Evolutionary conservation across 2,329 filamentous ascomycete genomes (phyloP), one percentile per base, ranked within the genome.

Genomic region (Arthrobotrys sphaeroides): DNA sequence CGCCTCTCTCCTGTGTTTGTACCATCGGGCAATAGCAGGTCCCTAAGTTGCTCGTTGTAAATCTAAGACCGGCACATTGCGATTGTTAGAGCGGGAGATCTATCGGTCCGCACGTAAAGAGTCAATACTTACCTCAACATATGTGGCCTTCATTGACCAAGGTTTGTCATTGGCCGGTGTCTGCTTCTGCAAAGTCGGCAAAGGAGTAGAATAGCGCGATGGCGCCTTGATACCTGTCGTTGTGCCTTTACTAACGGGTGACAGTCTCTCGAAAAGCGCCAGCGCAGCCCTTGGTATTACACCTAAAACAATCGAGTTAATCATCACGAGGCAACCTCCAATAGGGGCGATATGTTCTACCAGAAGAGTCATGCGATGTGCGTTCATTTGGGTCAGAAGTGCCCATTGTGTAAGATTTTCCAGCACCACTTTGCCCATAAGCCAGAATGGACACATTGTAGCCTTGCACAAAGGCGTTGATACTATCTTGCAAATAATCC

Each of bases 321-420:
- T 45, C 33, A 26, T n/a, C 20, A 53, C 24, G 20, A 42, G 31
- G 10, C 26, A n/a, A 5, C 40, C 26, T 31, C 6, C n/a, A n/a
- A 22, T 6, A 55, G 43, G 31, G 16, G 20, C 31, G 10, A 45
- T 18, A 33, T 40, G 55, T 20, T 22, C 45, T 70, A 66, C 40
- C 81, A 13, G 65, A 69, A 28, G 45, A 49, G 57, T 28, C 42
- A 70, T 60, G 49, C 9, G 53, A 62, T 31, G 85, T 86, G 80
- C 96, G 91, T 80, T 97, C 94, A 20, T 83, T 83, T 1, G 94
- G 92, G 3, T 93, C 93, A 0, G 94, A 93, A 0, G 95, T 99
- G 69, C 95, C 95, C 95, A 99, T 99, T 0, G 95, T 99, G 82
- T 96, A 98, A 1, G 94, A 98, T 84, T 99, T 99, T 79, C 95